Evolutionary conservation across 805 yeast genomes (phyloP), one percentile per base, ranked within the genome.

Genomic region (Candida mattraensis): DNA sequence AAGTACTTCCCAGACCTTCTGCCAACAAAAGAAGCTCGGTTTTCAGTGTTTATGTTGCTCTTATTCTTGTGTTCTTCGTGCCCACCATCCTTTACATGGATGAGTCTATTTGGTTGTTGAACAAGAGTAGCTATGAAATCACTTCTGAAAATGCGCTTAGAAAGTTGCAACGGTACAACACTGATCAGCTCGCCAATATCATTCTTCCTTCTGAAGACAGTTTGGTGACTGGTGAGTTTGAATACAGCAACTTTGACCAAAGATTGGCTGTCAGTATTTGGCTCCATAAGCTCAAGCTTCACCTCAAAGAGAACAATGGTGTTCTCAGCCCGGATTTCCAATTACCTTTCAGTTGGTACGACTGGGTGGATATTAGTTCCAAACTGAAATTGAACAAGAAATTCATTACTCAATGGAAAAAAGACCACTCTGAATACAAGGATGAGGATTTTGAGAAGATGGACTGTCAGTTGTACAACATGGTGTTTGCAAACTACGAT

Each of bases 121-220:
- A 38, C 12, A 19, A 23, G 4, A 25, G 21, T 17, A 35, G 35
- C 17, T 35, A 33, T 14, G 47, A 45, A 34, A 42, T 45, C 14
- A 39, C 43, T 14, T 35, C 44, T 8, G 54, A 47, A 23, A 9
- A 33, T 5, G 15, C 38, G 15, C 35, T 38, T 8, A 37, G 36
- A n/a, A 34, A 39, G 26, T 19, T 42, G 8, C 47, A 42, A 30
- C 37, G 38, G 23, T 20, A 35, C 22, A 35, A 42, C 24, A 42
- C 48, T 3, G 43, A 48, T 12, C 24, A 13, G 17, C 32, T 73
- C 44, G 75, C 80, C 0, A 68, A 70, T 18, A 70, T 86, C 22
- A 67, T 75, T n/a, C 70, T 72, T 38, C 76, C 84, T 3, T 94
- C 96, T 1, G 66, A 71, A 11, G 40, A 39, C 14, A 34, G 26